Conservation (phyloP, 1,284 basidiomycete genomes). For the Pyrrhoderma noxium region DNA sequence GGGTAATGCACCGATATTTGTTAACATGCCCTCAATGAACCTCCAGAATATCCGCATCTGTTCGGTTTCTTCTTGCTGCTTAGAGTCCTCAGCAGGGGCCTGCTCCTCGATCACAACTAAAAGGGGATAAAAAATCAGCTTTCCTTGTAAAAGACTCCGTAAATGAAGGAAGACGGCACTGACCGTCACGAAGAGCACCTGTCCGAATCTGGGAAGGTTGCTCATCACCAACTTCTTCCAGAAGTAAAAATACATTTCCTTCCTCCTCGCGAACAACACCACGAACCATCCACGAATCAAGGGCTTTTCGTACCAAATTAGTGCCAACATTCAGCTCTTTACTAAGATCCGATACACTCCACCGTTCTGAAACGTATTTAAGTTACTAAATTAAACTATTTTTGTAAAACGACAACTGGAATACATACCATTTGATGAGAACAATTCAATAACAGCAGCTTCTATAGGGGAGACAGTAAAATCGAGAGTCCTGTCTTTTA, state of each 20-base stretch:
- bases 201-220: conserved; percentile 20
- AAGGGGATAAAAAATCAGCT: conserved; percentile 1
- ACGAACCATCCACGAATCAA: conserved; percentile 77
- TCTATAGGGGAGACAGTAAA: conserved; percentile 80
- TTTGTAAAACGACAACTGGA: not conserved
- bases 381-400: not conserved
- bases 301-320: conserved; percentile 58
- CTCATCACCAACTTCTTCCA: conserved; percentile 47
- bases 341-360: conserved; percentile 60
- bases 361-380: conserved; percentile 24
- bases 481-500: conserved; percentile 72
- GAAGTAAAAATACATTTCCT: conserved; percentile 49
- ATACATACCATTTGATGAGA: conserved; percentile 56
- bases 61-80: conserved; percentile 74
- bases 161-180: conserved; percentile 18
- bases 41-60: conserved; percentile 85
- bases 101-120: conserved; percentile 26
- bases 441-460: conserved; percentile 83
- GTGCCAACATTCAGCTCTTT: conserved; percentile 60
- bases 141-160: not conserved
- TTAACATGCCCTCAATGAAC: conserved; percentile 82
- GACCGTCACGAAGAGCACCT: conserved; percentile 29
- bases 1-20: conserved; percentile 67
- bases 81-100: conserved; percentile 41
- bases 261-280: conserved; percentile 70